Percentiles rank a stretch among this genome's conserved stretches.
Conservation (phyloP, 768 basidiomycete genomes). For the Sporobolomyces roseus region DNA sequence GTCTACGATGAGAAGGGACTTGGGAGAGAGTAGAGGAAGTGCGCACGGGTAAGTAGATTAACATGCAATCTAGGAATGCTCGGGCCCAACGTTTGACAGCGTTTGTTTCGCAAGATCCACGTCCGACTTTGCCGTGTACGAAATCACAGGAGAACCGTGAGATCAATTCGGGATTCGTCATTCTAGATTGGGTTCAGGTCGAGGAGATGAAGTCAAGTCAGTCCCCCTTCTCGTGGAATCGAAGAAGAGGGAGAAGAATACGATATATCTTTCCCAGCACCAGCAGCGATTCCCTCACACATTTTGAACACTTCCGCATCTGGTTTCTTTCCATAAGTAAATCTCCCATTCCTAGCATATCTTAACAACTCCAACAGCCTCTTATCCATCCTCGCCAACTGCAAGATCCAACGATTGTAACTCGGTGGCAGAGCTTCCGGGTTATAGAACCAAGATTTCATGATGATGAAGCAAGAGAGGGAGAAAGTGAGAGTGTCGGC, state of each 20-base stretch:
- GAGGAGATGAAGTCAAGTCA: not conserved
- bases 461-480: slow-evolving; percentile 27
- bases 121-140: slow-evolving; percentile 34
- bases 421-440: slow-evolving; percentile 35
- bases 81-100: slow-evolving; percentile 24
- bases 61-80: slow-evolving; percentile 37
- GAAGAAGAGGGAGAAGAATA: not conserved
- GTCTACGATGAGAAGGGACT: not conserved
- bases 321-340: slow-evolving; percentile 35
- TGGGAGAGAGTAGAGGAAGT: too few species aligned
- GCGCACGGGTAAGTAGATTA: slow-evolving; percentile 40
- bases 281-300: slow-evolving; percentile 17
- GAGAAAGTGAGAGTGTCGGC: slow-evolving; percentile 39
- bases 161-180: slow-evolving; percentile 26
- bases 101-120: slow-evolving; percentile 39
- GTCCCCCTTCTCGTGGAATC: not conserved
- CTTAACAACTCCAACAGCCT: slow-evolving; percentile 32
- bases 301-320: slow-evolving; percentile 16
- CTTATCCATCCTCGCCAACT: slow-evolving; percentile 39
- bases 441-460: slow-evolving; percentile 42
- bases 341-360: slow-evolving; percentile 29
- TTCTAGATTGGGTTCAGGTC: not conserved
- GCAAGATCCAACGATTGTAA: slow-evolving; percentile 40
- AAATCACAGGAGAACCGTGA: slow-evolving; percentile 35
- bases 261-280: slow-evolving; percentile 9